Evolutionary conservation across 2,329 filamentous ascomycete genomes (phyloP).

Genomic region (Aspergillus sp.): DNA sequence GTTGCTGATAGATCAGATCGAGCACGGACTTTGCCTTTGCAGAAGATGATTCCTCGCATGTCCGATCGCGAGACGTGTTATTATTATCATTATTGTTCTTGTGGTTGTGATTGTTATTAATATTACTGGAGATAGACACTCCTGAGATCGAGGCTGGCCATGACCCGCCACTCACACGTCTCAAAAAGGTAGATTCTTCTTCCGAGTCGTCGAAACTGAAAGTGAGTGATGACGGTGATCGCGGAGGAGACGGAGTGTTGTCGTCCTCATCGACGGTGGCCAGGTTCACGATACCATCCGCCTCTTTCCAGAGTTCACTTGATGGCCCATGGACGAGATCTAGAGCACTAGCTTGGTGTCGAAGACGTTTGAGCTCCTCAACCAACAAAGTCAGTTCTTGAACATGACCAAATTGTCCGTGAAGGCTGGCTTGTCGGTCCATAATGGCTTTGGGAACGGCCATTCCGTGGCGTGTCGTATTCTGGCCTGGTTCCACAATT

Average conservation of each 20-base stretch:
- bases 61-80: conserved; percentile 12
- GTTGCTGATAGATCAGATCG: conserved; percentile 51
- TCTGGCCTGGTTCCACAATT: conserved; percentile 18
- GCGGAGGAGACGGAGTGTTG: conserved; percentile 41
- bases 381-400: conserved; percentile 59
- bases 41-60: conserved; percentile 22
- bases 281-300: conserved; percentile 60
- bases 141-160: conserved; percentile 23
- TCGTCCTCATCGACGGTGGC: conserved; percentile 59
- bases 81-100: conserved; percentile 42
- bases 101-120: conserved; percentile 43
- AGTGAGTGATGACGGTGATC: conserved; percentile 51
- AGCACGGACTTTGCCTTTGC: conserved; percentile 57
- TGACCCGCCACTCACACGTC: conserved; percentile 25
- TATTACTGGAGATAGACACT: conserved; percentile 23
- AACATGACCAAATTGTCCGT: conserved; percentile 58
- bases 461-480: conserved; percentile 27
- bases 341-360: conserved; percentile 48
- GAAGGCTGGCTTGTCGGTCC: conserved; percentile 58
- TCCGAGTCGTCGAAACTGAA: conserved; percentile 55
- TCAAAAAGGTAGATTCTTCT: conserved; percentile 38
- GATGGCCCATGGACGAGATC: conserved; percentile 49
- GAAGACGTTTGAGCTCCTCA: conserved; percentile 58
- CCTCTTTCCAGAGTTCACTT: conserved; percentile 55
- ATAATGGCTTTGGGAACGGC: conserved; percentile 55